Conservation (phyloP, 495 filamentous ascomycete species). For the Choiromyces venosus region DNA sequence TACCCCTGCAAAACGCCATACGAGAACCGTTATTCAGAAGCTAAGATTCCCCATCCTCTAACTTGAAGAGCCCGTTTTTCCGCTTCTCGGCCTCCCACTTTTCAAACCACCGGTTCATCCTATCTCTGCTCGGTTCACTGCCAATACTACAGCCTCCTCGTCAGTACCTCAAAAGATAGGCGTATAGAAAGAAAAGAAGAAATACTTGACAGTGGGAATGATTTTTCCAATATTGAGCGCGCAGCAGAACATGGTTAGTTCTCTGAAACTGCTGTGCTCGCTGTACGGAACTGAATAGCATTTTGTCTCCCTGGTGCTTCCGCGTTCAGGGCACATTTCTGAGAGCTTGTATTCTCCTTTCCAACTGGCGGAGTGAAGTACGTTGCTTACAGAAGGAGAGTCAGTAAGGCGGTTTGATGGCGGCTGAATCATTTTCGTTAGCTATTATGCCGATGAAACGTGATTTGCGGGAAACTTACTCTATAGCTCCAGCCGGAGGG, state of each 20-base stretch:
- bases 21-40: not conserved
- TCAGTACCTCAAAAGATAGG: not conserved
- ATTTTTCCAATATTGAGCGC: constrained; percentile 77
- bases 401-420: constrained; percentile 58
- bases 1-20: not conserved
- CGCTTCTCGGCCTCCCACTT: constrained; percentile 79
- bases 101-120: constrained; percentile 90
- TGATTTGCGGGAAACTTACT: not conserved
- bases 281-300: constrained; percentile 92
- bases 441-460: not conserved
- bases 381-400: constrained; percentile 59
- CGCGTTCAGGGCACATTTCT: constrained; percentile 71
- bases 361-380: constrained; percentile 72
- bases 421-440: constrained; percentile 43
- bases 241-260: constrained; percentile 89
- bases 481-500: constrained; percentile 90
- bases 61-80: constrained; percentile 65
- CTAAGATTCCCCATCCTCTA: constrained; percentile 42
- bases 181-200: not conserved
- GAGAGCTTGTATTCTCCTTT: constrained; percentile 57
- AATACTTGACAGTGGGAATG: constrained; percentile 79
- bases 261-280: constrained; percentile 89
- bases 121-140: constrained; percentile 54
- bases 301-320: constrained; percentile 65
- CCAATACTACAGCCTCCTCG: constrained; percentile 49